Conservation (phyloP, 306 rosid genomes). For the Pyrus pyrifolia region DNA sequence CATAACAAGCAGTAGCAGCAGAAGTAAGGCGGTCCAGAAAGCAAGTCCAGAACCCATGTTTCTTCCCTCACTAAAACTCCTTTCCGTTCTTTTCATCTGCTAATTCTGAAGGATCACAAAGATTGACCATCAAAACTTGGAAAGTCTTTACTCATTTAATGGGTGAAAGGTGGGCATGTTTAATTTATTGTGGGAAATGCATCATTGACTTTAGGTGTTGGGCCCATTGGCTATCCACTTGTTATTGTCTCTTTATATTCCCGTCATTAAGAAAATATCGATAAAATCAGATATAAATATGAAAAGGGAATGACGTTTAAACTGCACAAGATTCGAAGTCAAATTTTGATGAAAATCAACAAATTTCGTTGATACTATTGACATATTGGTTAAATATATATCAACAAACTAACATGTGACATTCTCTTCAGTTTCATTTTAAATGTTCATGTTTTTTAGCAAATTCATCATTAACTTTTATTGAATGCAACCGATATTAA, state of each 20-base stretch:
- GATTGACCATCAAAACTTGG: background rate
- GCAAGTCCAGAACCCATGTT: conserved; percentile 25
- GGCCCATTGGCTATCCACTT: background rate
- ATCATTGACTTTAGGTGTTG: background rate
- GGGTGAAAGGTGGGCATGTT: background rate
- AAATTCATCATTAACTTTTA: too few relatives aligned
- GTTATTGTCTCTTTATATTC: background rate
- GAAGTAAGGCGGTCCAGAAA: conserved; percentile 25
- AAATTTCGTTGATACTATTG: too few relatives aligned
- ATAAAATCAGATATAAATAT: too few relatives aligned
- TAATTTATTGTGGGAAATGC: background rate
- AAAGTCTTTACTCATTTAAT: background rate
- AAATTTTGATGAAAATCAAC: too few relatives aligned
- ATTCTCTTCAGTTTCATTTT: too few relatives aligned
- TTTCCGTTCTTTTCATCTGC: background rate
- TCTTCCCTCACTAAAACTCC: background rate
- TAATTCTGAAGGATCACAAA: background rate
- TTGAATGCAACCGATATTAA: too few relatives aligned
- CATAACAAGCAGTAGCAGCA: conserved; percentile 20
- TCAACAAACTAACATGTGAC: too few relatives aligned
- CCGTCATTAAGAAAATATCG: too few relatives aligned
- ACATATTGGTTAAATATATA: too few relatives aligned
- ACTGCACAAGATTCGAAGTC: too few relatives aligned
- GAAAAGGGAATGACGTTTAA: too few relatives aligned
- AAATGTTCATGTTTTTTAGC: too few relatives aligned